These are phyloP conservation scores for Polygonum aviculare DNA, from an alignment of 148 eudicot species.

Conservation along the genomic window DNA sequence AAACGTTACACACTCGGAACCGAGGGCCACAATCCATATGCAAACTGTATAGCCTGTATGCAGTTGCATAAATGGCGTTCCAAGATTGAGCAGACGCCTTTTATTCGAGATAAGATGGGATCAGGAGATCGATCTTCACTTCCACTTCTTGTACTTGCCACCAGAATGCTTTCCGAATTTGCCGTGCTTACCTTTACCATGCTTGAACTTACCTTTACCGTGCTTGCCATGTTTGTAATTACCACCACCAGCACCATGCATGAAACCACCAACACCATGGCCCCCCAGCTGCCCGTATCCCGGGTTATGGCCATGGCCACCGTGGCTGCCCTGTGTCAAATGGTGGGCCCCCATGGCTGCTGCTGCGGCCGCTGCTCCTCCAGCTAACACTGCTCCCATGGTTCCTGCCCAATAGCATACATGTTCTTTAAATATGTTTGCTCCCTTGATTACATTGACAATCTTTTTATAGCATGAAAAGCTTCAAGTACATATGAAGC, in stretches of 20 bases:
- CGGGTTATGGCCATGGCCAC: background rate
- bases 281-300: background rate
- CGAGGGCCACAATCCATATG: background rate
- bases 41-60: background rate
- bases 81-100: background rate
- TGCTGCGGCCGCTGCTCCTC: constrained; percentile 3
- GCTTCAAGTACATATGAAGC: no score
- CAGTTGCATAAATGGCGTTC: background rate
- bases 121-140: background rate
- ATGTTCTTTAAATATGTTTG: background rate
- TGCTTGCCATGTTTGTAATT: background rate
- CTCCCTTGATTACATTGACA: no score
- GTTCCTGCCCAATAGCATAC: background rate
- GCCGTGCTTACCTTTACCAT: background rate
- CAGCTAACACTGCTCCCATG: background rate
- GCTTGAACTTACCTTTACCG: background rate
- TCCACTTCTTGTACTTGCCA: constrained; percentile 5
- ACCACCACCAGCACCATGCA: background rate
- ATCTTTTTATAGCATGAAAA: no score
- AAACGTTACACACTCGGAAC: background rate
- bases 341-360: constrained; percentile 2
- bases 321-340: background rate
- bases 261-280: background rate
- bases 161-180: background rate
- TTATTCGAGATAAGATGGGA: background rate